phyloP scores from a whole-genome alignment of 805 yeast species.

The Sugiyamaella mastotermitis region DNA sequence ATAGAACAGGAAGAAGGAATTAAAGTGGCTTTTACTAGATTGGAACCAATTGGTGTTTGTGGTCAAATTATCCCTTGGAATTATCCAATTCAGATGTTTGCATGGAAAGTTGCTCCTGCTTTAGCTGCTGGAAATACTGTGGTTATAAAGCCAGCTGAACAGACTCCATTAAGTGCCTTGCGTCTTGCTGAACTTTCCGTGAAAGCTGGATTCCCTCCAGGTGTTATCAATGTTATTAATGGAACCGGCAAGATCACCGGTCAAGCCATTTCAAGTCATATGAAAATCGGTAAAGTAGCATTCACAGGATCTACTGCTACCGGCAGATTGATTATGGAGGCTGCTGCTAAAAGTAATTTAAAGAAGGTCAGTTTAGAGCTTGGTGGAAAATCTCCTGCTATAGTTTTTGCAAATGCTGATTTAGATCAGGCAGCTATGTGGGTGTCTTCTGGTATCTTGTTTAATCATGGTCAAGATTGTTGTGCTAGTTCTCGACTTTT shows the following conservation, averaged over 20 bases:
- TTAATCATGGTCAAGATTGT: slow-evolving; percentile 92
- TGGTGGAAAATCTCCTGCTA: slow-evolving; percentile 92
- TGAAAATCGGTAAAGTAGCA: slow-evolving; percentile 84
- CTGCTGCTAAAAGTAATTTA: too few relatives aligned
- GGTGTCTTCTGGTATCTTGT: slow-evolving; percentile 74
- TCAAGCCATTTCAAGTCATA: too few relatives aligned
- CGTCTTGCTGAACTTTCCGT: slow-evolving; percentile 51
- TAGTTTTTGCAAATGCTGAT: slow-evolving; percentile 80
- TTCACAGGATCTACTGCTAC: slow-evolving; percentile 91
- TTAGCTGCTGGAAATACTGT: slow-evolving; percentile 72
- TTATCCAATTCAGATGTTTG: slow-evolving; percentile 63
- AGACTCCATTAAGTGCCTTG: slow-evolving; percentile 67
- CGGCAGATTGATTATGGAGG: slow-evolving; percentile 73
- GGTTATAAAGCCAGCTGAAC: slow-evolving; percentile 68
- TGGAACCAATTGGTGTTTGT: slow-evolving; percentile 62
- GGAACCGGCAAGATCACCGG: slow-evolving; percentile 72
- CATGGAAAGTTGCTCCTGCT: slow-evolving; percentile 82
- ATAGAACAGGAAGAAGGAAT: slow-evolving; percentile 51
- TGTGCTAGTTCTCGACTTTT: slow-evolving; percentile 88
- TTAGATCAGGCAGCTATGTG: slow-evolving; percentile 72
- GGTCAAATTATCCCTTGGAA: slow-evolving; percentile 72
- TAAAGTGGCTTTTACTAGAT: slow-evolving; percentile 64
- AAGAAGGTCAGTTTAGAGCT: slow-evolving; percentile 88
- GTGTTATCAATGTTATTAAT: slow-evolving; percentile 64
- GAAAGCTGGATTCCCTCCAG: slow-evolving; percentile 71